phyloP scores from a whole-genome alignment of 192 early-diverging fungal species.

The Hyaloraphidium curvatum region DNA sequence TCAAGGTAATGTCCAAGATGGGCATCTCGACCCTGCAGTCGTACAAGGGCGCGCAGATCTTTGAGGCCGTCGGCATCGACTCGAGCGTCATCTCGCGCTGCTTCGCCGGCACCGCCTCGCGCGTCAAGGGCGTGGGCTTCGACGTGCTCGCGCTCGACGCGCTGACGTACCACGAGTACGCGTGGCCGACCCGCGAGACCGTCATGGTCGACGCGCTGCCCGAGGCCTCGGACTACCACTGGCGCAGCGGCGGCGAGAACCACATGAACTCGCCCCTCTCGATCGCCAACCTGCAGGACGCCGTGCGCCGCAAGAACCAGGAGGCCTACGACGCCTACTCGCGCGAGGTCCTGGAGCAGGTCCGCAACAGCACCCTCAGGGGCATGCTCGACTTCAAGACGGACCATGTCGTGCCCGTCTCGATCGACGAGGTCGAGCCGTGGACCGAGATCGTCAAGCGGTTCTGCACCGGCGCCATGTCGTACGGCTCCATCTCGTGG shows the following conservation, averaged over 20 bases:
- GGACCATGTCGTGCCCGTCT: slow-evolving; percentile 43
- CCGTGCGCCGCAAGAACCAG: slow-evolving; percentile 81
- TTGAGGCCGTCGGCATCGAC: slow-evolving; percentile 87
- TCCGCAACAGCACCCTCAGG: slow-evolving; percentile 82
- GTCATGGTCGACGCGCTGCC: slow-evolving; percentile 46
- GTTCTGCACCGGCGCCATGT: slow-evolving; percentile 97
- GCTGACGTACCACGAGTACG: slow-evolving; percentile 61
- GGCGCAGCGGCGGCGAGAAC: slow-evolving; percentile 77
- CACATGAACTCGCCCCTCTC: slow-evolving; percentile 81
- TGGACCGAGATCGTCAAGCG: slow-evolving; percentile 93
- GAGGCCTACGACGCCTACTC: slow-evolving; percentile 72
- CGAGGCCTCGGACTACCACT: slow-evolving; percentile 93
- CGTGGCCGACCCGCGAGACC: slow-evolving; percentile 54
- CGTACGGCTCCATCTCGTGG: slow-evolving; percentile 88
- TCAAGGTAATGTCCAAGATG: slow-evolving; percentile 99
- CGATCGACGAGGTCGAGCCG: slow-evolving; percentile 88
- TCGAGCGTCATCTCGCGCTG: slow-evolving; percentile 68
- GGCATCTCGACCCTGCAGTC: slow-evolving; percentile 92
- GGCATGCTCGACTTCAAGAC: slow-evolving; percentile 81
- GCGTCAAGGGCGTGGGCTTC: slow-evolving; percentile 72
- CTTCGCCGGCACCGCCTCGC: slow-evolving; percentile 87
- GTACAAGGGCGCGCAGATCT: slow-evolving; percentile 98
- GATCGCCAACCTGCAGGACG: slow-evolving; percentile 85
- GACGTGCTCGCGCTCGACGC: slow-evolving; percentile 71
- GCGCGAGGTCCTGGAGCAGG: slow-evolving; percentile 50